Conservation (phyloP, 495 filamentous ascomycete genomes). For the Penicillium waksmanii region DNA sequence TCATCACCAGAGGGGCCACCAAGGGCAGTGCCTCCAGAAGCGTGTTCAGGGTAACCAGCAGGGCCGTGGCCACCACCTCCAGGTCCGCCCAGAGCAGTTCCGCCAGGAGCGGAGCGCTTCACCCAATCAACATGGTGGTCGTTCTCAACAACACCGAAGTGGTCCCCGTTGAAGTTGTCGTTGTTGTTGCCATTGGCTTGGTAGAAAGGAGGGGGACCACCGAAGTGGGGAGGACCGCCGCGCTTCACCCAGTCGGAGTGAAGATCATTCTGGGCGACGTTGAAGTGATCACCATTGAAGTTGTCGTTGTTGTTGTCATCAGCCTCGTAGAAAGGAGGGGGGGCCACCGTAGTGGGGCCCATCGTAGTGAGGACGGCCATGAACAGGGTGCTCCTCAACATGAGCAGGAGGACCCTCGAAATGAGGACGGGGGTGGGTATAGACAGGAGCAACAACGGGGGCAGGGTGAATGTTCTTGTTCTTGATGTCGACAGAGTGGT, state of each 20-base stretch:
- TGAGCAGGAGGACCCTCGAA: not conserved
- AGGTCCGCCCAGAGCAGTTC: conserved; percentile 21
- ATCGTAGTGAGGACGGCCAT: not conserved
- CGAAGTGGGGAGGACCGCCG: conserved; percentile 7
- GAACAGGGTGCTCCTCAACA: no score
- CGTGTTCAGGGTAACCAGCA: conserved; percentile 5
- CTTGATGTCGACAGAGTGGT: conserved; percentile 36
- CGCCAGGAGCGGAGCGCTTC: conserved; percentile 24
- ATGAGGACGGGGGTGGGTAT: not conserved
- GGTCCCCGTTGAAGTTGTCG: not conserved
- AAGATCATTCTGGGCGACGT: not conserved
- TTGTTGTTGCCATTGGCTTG: not conserved
- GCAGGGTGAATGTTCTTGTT: conserved; percentile 22
- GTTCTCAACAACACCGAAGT: conserved; percentile 14
- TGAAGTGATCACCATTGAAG: not conserved
- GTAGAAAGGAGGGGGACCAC: not conserved
- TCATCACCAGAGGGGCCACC: conserved; percentile 31
- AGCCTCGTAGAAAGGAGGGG: not conserved
- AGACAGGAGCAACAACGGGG: conserved; percentile 6
- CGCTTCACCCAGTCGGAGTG: not conserved
- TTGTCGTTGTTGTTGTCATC: not conserved
- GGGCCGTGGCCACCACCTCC: conserved; percentile 11
- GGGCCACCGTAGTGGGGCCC: not conserved
- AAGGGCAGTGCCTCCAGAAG: conserved; percentile 24
- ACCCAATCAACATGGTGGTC: conserved; percentile 11